Percentiles rank a stretch among this genome's conserved stretches.
Evolutionary conservation across 2,329 filamentous ascomycete species (phyloP).

Genomic region (Cladophialophora chaetospira): DNA sequence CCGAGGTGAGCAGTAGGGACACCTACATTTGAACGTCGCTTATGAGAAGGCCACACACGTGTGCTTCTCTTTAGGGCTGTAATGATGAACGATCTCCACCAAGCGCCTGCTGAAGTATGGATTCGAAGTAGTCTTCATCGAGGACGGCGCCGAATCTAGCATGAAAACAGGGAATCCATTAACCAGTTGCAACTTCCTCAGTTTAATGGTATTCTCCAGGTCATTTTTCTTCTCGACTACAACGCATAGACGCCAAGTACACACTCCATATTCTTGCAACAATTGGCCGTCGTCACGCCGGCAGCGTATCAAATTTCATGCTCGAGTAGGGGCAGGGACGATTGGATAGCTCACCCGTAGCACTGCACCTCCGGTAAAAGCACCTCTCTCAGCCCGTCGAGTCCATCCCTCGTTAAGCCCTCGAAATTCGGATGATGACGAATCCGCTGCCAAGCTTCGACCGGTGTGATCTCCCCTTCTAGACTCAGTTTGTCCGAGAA

Average conservation of each 20-base stretch:
- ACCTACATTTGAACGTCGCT: too few species aligned
- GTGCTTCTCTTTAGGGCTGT: too few species aligned
- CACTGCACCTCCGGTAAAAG: constrained; percentile 41
- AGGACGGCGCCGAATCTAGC: constrained; percentile 35
- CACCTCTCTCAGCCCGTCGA: constrained; percentile 35
- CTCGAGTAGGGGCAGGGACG: neutral
- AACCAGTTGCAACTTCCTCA: neutral
- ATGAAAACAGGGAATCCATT: neutral
- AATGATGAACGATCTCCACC: too few species aligned
- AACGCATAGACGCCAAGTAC: too few species aligned
- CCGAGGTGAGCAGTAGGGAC: too few species aligned
- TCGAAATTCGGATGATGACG: constrained; percentile 39
- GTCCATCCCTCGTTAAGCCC: constrained; percentile 34
- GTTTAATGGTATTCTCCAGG: too few species aligned
- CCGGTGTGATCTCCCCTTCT: constrained; percentile 43
- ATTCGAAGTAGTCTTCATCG: constrained; percentile 30
- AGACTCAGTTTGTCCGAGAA: constrained; percentile 32
- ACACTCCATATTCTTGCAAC: too few species aligned
- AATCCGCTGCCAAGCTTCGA: constrained; percentile 44
- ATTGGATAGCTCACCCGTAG: constrained; percentile 39
- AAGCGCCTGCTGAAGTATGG: constrained; percentile 14
- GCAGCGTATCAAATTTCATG: neutral
- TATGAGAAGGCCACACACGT: too few species aligned
- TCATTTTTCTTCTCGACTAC: too few species aligned
- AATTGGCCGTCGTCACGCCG: too few species aligned